These are phyloP conservation scores for Microcera coccophila DNA, from an alignment of 2,329 filamentous ascomycete species.

Conservation along the genomic window DNA sequence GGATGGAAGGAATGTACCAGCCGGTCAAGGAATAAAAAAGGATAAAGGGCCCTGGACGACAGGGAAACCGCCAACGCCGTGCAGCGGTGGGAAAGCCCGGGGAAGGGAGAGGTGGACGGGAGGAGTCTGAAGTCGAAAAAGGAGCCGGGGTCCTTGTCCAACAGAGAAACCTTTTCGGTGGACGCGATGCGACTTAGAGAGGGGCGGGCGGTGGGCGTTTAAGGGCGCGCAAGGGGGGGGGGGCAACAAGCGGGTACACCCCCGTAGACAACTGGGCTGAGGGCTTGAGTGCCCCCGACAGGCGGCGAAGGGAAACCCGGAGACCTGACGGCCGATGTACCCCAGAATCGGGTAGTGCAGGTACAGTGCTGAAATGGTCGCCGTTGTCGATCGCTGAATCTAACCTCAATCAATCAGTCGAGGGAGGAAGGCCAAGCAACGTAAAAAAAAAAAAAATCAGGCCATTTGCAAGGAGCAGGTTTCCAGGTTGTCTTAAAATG, in stretches of 20 bases:
- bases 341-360: slow-evolving; percentile 1
- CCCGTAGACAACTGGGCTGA: slow-evolving; percentile 1
- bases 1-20: slow-evolving; percentile 7
- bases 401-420: no score
- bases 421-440: no score
- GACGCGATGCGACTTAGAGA: not conserved
- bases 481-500: no score
- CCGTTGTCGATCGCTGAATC: not conserved
- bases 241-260: not conserved
- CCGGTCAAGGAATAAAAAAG: not conserved
- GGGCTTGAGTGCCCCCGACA: not conserved
- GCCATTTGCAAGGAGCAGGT: no score
- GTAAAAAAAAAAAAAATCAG: no score
- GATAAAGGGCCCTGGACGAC: not conserved
- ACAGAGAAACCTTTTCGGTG: not conserved
- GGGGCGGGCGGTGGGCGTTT: not conserved
- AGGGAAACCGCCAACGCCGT: not conserved
- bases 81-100: not conserved
- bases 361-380: not conserved
- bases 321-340: not conserved
- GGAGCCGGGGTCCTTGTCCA: not conserved
- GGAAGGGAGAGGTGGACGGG: not conserved
- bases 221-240: not conserved
- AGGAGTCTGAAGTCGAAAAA: no score
- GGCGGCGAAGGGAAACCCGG: not conserved